These are phyloP conservation scores for Phalaenopsis equestris DNA, from an alignment of 106 monocot species.

Conservation along the genomic window DNA sequence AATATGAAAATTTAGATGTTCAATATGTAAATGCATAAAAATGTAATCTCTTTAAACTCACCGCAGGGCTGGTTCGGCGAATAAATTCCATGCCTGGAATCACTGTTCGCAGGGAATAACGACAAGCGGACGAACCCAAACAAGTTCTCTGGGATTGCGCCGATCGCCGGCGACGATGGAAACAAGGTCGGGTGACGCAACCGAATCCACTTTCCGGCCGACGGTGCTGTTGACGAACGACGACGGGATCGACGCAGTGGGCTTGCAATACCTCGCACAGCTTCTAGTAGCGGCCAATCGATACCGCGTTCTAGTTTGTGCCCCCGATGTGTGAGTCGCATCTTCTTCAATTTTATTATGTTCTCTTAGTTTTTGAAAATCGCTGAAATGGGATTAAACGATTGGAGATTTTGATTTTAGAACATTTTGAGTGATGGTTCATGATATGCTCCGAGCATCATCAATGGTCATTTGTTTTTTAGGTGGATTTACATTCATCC, in stretches of 20 bases:
- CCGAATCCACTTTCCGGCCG: slow-evolving; percentile 11
- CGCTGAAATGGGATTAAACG: too few relatives aligned
- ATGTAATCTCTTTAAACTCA: too few relatives aligned
- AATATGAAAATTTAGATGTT: too few relatives aligned
- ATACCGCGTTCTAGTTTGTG: slow-evolving; percentile 75
- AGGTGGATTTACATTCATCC: too few relatives aligned
- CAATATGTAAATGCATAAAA: too few relatives aligned
- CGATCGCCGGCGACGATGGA: background rate
- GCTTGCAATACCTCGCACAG: slow-evolving; percentile 64
- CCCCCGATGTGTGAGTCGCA: slow-evolving; percentile 54
- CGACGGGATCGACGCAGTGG: slow-evolving; percentile 88
- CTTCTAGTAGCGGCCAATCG: slow-evolving; percentile 59
- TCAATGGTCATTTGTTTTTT: background rate
- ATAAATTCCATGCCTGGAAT: background rate
- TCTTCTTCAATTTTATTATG: background rate
- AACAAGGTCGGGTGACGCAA: background rate
- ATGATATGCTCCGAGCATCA: background rate
- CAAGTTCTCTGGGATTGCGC: background rate
- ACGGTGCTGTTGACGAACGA: slow-evolving; percentile 82
- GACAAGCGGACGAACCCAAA: background rate
- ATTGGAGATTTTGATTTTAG: background rate
- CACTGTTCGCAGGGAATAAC: too few relatives aligned
- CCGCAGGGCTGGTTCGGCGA: background rate
- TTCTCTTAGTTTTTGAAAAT: background rate
- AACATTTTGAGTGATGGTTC: background rate